Base-by-base conservation (phyloP, 2,329 filamentous ascomycete genomes). In the Arthrobotrys pseudoclavata region DNA sequence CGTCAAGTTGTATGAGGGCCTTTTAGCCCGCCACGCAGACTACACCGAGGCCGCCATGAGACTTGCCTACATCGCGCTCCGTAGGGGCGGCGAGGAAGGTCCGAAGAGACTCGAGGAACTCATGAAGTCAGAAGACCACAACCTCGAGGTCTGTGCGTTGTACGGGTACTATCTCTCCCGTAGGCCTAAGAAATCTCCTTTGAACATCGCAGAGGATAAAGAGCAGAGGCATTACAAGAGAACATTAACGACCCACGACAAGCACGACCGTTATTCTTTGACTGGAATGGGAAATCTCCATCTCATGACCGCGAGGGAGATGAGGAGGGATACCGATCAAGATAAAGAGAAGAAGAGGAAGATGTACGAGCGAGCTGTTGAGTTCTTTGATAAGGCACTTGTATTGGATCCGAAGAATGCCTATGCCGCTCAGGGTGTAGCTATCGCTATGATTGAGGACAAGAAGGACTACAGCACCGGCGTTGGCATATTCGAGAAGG, bases 341-440 rank as follows among this genome's bases (percentile, higher is more conserved):
- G 95, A 99, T 76, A 97, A 93, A 84, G 92, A 97, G 81, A 97
- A 96, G 85, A 91, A 94, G 66, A 92, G 91, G 71, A 92, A 91
- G 81, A 91, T 90, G 79, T 99, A 98, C 83, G 90, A 91, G 83
- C 94, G 95, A 80, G 94, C 96, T 0, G 94, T 98, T 10, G 96
- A 99, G 83, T 99, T 99, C 84, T 99, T 97, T 81, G 96, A 98
- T 83, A 99, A 99, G 85, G 95, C 95, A 3, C 86, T 99, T 22
- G 93, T 96, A 79, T 86, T 99, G n/a, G 96, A 99, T 82, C 90
- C 94, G 0, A 94, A 91, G 85, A 99, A 98, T 81, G 95, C 96
- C 0, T 97, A 97, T 83, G 96, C 96, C 6, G 96, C 96, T 1
- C 96, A 99, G 83, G 96, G 96, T 77, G 90, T 99, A 80, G 96